Evolutionary conservation across 2,329 filamentous ascomycete species (phyloP).

Genomic region (Elsinoe australis): DNA sequence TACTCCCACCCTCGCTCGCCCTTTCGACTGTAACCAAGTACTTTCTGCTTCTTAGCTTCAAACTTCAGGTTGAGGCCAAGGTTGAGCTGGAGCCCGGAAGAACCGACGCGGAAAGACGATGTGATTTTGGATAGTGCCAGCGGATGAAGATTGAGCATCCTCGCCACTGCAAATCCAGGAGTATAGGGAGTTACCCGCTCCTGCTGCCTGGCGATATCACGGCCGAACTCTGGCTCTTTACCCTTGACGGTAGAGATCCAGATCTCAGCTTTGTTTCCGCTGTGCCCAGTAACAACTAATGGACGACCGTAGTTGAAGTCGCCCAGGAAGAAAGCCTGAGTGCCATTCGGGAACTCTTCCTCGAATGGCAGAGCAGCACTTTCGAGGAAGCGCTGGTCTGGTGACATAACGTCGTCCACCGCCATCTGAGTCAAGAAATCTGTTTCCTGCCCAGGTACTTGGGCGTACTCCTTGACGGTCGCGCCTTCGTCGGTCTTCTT

Average conservation of each 20-base stretch:
- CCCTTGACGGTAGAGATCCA: slow-evolving; percentile 64
- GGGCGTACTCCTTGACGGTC: slow-evolving; percentile 84
- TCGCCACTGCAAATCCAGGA: slow-evolving; percentile 83
- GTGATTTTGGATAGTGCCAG: slow-evolving; percentile 92
- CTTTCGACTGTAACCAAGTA: slow-evolving; percentile 88
- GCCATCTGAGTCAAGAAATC: slow-evolving; percentile 88
- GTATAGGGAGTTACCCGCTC: slow-evolving; percentile 67
- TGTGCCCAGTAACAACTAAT: slow-evolving; percentile 70
- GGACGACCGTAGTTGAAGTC: slow-evolving; percentile 89
- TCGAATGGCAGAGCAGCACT: slow-evolving; percentile 78
- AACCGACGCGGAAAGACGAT: slow-evolving; percentile 78
- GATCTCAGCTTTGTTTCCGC: slow-evolving; percentile 66
- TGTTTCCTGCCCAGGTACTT: slow-evolving; percentile 75
- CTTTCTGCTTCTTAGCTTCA: slow-evolving; percentile 89
- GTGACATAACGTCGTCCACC: slow-evolving; percentile 82
- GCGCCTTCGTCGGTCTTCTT: slow-evolving; percentile 85
- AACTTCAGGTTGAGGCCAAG: slow-evolving; percentile 95
- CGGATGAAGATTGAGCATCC: slow-evolving; percentile 70
- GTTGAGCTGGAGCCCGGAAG: slow-evolving; percentile 77
- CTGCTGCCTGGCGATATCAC: slow-evolving; percentile 61
- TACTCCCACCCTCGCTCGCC: slow-evolving; percentile 89
- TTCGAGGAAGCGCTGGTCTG: slow-evolving; percentile 90
- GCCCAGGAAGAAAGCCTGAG: slow-evolving; percentile 85
- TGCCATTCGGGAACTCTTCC: slow-evolving; percentile 79
- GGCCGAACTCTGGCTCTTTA: slow-evolving; percentile 75